Base-by-base conservation (phyloP, 495 filamentous ascomycete species). In the Echria macrotheca region DNA sequence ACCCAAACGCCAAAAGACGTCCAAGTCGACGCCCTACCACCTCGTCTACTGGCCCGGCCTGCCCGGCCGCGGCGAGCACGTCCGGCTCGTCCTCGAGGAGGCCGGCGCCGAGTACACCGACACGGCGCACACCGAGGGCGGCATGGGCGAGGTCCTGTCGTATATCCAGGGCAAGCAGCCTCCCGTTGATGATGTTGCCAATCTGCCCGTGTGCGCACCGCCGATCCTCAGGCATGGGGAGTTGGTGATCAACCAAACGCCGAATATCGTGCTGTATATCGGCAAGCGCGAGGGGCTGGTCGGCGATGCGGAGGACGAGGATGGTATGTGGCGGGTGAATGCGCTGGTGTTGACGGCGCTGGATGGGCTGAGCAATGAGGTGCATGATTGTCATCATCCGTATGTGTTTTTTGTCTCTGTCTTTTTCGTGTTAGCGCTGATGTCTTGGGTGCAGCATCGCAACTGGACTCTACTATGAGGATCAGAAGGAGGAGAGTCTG, bases 351-450 rank as follows among this genome's bases (percentile, higher is more conserved):
- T 85, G 18, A 86, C 84, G 38, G 81, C 81, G n/a, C 61, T 86
- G 49, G 84, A 87, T 50, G 70, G 74, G 0, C 49, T 85, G 48
- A 72, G 70, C 50, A 79, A 85, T 50, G 84, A 87, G 59, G 69
- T 72, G 12, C 84, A 87, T 53, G 80, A 86, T 51, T 73, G 70
- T 35, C 84, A 87, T 50, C 84, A 87, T 52, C 84, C 84, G n/a
- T n/a, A n/a, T n/a, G n/a, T n/a, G n/a, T n/a, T n/a, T n/a, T n/a
- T n/a, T n/a, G n/a, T n/a, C n/a, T n/a, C n/a, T n/a, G n/a, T n/a
- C n/a, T n/a, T n/a, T n/a, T n/a, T n/a, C n/a, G n/a, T n/a, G n/a
- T n/a, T n/a, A n/a, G n/a, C n/a, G n/a, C n/a, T n/a, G n/a, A n/a
- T n/a, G n/a, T n/a, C n/a, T n/a, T n/a, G n/a, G n/a, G n/a, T n/a